Evolutionary conservation across 208 protist species (phyloP), one percentile per base, ranked within the genome.

Genomic region (Vickermania ingenoplastis): DNA sequence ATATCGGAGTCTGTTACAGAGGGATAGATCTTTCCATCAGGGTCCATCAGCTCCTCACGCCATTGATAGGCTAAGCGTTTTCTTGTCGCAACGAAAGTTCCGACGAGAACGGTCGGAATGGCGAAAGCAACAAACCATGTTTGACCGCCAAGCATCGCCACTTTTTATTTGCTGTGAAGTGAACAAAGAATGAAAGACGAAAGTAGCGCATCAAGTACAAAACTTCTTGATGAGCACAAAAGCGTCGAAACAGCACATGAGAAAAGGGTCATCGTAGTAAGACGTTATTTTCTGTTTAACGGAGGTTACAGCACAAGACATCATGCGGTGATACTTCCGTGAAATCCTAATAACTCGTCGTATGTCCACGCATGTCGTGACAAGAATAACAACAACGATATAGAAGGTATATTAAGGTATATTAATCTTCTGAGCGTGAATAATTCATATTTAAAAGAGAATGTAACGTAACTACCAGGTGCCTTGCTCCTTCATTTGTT

Each of bases 21-120:
- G 1, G 81, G 81, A 65, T 91, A 93, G n/a, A 63, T 49, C 0
- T 28, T 59, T 21, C 69, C 62, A 1, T 85, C 73, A 1, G 69
- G 60, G 60, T 91, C 86, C 81, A 91, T 88, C 30, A 93, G 70
- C 61, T 93, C 83, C 68, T 93, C 86, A 5, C 74, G 65, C 86
- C 86, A 93, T 58, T 93, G 83, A 57, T 83, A 87, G 5, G 83
- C 80, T 4, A 93, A 61, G 24, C 86, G 86, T 59, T 89, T 93
- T 25, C 86, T 77, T 0, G 86, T 83, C 17, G 83, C 86, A 54
- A 93, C 61, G 53, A 89, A 93, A 17, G 70, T 77, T 7, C 74
- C 81, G 14, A 87, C 24, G 23, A 65, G 17, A 41, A 87, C 58
- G 23, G 68, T 81, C 0, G 86, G 86, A 14, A 90, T 30, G 27